Percentiles rank a stretch among this genome's conserved stretches.
phyloP scores from a whole-genome alignment of 805 yeast species.

The Kuraishia borneana region DNA sequence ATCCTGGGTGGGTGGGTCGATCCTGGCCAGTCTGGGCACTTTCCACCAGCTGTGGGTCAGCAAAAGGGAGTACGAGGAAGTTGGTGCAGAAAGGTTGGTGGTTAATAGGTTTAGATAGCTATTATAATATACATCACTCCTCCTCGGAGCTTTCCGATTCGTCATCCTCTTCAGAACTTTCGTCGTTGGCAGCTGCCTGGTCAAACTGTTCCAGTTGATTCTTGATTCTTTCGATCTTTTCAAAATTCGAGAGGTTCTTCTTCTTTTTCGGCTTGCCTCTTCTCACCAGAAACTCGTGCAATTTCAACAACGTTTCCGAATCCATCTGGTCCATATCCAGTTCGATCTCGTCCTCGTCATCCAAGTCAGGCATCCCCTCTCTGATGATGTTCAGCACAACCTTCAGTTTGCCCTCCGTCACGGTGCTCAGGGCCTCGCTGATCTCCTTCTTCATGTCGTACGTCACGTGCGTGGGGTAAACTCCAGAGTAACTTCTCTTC shows the following conservation, averaged over 20 bases:
- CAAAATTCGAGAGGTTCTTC: conserved; percentile 52
- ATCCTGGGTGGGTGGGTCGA: conserved; percentile 90
- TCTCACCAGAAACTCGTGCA: conserved; percentile 71
- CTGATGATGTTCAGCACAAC: conserved; percentile 79
- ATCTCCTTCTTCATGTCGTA: conserved; percentile 96
- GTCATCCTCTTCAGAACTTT: conserved; percentile 42
- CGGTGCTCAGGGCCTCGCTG: conserved; percentile 69
- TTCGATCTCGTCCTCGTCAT: conserved; percentile 77
- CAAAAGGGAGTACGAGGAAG: conserved; percentile 77
- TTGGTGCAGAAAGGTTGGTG: conserved; percentile 71
- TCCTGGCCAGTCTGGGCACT: conserved; percentile 78
- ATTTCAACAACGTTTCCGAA: conserved; percentile 67
- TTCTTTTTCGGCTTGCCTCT: conserved; percentile 27
- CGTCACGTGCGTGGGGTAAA: conserved; percentile 42
- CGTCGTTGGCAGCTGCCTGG: conserved; percentile 29
- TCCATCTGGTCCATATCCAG: conserved; percentile 91
- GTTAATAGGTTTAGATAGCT: conserved; percentile 69
- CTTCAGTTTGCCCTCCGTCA: conserved; percentile 69
- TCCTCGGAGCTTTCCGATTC: conserved; percentile 63
- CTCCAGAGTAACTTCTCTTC: conserved; percentile 4
- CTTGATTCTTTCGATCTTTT: conserved; percentile 62
- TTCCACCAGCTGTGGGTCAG: conserved; percentile 95
- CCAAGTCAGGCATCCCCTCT: conserved; percentile 57
- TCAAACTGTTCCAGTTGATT: conserved; percentile 69
- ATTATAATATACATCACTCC: conserved; percentile 25